Percentiles rank a stretch among this genome's conserved stretches.
Conservation (phyloP, 805 yeast genomes). For the Wickerhamiella hasegawae region DNA sequence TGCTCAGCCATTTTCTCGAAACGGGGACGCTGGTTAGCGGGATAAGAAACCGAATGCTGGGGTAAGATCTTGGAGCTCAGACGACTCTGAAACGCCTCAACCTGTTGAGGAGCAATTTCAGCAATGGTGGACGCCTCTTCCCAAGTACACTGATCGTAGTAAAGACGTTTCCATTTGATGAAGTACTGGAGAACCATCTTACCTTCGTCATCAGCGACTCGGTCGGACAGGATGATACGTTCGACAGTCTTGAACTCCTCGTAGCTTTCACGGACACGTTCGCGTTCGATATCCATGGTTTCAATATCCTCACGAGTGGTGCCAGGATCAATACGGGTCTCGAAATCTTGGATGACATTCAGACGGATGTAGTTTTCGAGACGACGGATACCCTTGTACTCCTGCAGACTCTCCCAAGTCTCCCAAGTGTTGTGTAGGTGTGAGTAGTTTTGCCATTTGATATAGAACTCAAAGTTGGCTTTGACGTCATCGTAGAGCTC, state of each 20-base stretch:
- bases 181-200: slow-evolving; percentile 58
- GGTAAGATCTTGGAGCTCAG: slow-evolving; percentile 76
- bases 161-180: slow-evolving; percentile 85
- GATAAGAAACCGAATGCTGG: slow-evolving; percentile 60
- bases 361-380: slow-evolving; percentile 83
- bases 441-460: slow-evolving; percentile 79
- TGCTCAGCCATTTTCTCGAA: slow-evolving; percentile 78
- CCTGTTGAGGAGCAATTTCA: slow-evolving; percentile 66
- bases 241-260: slow-evolving; percentile 77
- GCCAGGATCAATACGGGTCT: slow-evolving; percentile 59
- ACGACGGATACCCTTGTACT: slow-evolving; percentile 60
- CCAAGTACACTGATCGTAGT: slow-evolving; percentile 95
- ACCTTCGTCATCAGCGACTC: slow-evolving; percentile 38
- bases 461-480: slow-evolving; percentile 35
- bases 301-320: slow-evolving; percentile 88
- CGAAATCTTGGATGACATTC: slow-evolving; percentile 53
- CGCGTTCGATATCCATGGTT: slow-evolving; percentile 81
- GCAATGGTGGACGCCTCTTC: slow-evolving; percentile 84
- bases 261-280: slow-evolving; percentile 66
- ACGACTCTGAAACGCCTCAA: slow-evolving; percentile 66
- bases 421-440: slow-evolving; percentile 97
- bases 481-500: slow-evolving; percentile 34
- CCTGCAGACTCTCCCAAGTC: slow-evolving; percentile 31
- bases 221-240: slow-evolving; percentile 73
- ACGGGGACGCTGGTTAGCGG: slow-evolving; percentile 52